These are phyloP conservation scores for Powellomyces hirtus DNA, from an alignment of 192 early-diverging fungal genomes.

Conservation along the genomic window DNA sequence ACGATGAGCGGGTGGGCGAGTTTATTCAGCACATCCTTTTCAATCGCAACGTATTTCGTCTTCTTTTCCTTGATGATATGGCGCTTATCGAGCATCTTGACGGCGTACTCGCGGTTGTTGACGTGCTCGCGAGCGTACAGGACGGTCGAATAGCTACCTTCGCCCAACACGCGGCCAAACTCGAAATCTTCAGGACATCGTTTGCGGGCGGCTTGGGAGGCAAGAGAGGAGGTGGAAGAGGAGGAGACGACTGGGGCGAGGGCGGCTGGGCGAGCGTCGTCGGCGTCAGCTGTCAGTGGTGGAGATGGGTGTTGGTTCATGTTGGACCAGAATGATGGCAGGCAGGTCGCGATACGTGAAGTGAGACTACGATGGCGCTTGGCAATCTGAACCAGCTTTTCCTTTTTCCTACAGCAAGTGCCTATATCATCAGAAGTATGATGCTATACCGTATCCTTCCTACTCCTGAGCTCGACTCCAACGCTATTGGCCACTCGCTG, in stretches of 20 bases:
- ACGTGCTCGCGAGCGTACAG: conserved; percentile 72
- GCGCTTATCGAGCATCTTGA: conserved; percentile 74
- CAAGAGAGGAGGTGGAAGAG: background rate
- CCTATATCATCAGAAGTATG: no score
- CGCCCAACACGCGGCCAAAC: conserved; percentile 81
- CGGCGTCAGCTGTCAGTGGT: no score
- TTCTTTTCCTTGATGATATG: conserved; percentile 87
- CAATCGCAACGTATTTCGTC: conserved; percentile 93
- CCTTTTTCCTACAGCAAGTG: no score
- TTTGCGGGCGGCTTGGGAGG: conserved; percentile 40
- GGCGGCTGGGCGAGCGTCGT: no score
- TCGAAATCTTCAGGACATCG: conserved; percentile 80
- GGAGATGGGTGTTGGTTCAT: no score
- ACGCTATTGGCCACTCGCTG: no score
- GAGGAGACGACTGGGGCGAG: background rate
- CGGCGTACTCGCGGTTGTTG: conserved; percentile 73
- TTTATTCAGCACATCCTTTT: conserved; percentile 83
- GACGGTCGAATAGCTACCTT: conserved; percentile 96
- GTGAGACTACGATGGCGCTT: no score
- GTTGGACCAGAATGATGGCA: no score
- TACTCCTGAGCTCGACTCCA: no score
- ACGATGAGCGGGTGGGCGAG: conserved; percentile 87
- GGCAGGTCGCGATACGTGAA: no score
- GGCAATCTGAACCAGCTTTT: no score
- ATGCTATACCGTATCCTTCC: no score